Evolutionary conservation across 805 yeast species (phyloP).

Genomic region (Spathaspora sp.): DNA sequence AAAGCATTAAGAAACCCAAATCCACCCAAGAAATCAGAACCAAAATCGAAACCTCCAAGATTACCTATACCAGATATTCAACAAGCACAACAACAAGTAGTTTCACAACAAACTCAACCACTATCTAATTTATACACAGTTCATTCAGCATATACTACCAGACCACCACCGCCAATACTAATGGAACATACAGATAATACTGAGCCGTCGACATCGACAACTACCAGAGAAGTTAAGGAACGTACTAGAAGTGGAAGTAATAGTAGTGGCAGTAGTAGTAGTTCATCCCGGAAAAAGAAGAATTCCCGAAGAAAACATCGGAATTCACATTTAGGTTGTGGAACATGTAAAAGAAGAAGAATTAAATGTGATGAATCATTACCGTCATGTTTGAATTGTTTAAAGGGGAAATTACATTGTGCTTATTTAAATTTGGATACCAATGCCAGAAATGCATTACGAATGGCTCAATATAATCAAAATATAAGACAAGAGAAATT

Average conservation of each 20-base stretch:
- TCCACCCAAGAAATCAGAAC: slow-evolving; percentile 25
- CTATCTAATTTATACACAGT: not conserved
- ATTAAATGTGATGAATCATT: slow-evolving; percentile 50
- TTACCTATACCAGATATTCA: slow-evolving; percentile 3
- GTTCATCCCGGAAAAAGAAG: slow-evolving; percentile 24
- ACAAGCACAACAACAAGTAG: slow-evolving; percentile 7
- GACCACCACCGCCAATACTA: slow-evolving; percentile 2
- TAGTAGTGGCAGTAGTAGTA: not conserved
- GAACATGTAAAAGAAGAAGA: slow-evolving; percentile 51
- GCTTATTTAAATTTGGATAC: slow-evolving; percentile 45
- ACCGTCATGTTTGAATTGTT: slow-evolving; percentile 47
- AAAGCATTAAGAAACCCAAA: slow-evolving; percentile 30
- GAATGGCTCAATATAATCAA: slow-evolving; percentile 48
- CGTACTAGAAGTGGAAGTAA: not conserved
- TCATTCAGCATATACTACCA: slow-evolving; percentile 5
- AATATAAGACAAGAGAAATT: slow-evolving; percentile 22
- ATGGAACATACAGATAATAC: not conserved
- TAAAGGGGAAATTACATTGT: slow-evolving; percentile 43
- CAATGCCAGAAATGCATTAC: slow-evolving; percentile 45
- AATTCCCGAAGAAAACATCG: slow-evolving; percentile 57
- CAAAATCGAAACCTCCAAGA: slow-evolving; percentile 4
- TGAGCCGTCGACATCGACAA: not conserved
- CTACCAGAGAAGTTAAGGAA: slow-evolving; percentile 4
- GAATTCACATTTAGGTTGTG: slow-evolving; percentile 75
- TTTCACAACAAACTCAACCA: not conserved